phyloP scores from a whole-genome alignment of 495 filamentous ascomycete species.

The Annulohypoxylon bovei region DNA sequence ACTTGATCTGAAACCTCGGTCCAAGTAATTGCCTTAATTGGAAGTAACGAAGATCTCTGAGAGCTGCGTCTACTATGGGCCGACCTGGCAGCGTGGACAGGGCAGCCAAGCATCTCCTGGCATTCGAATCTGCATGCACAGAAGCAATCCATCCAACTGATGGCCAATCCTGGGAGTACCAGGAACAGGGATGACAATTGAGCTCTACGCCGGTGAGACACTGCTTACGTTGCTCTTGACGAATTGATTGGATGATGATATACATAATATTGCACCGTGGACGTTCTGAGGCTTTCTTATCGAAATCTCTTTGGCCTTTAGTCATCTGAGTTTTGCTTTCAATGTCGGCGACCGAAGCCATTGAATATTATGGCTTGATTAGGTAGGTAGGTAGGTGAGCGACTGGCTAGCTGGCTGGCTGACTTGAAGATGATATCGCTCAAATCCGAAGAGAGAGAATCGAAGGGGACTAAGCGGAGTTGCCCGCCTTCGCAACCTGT shows the following conservation, averaged over 20 bases:
- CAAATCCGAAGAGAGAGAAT: slow-evolving; percentile 18
- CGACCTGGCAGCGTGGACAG: too few species aligned
- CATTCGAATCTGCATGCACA: not conserved
- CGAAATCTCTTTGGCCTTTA: not conserved
- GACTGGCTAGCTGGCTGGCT: not conserved
- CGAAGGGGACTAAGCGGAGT: slow-evolving; percentile 20
- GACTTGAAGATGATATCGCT: slow-evolving; percentile 15
- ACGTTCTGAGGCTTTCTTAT: slow-evolving; percentile 11
- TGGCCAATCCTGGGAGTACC: not conserved
- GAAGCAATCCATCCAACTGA: not conserved
- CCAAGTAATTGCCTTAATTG: slow-evolving; percentile 1
- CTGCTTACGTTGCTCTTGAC: not conserved
- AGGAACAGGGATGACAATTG: slow-evolving; percentile 6
- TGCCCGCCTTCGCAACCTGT: slow-evolving; percentile 14
- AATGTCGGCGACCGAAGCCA: slow-evolving; percentile 16
- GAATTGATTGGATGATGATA: slow-evolving; percentile 23
- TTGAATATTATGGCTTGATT: slow-evolving; percentile 17
- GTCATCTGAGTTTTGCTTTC: slow-evolving; percentile 6
- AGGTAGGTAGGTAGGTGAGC: slow-evolving; percentile 15
- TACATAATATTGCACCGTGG: slow-evolving; percentile 9
- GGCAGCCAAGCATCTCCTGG: not conserved
- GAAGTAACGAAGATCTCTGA: not conserved
- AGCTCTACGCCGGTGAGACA: slow-evolving; percentile 12
- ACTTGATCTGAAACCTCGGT: slow-evolving; percentile 18
- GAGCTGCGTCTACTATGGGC: not conserved